phyloP scores from a whole-genome alignment of 2,329 filamentous ascomycete species.

The Beauveria rudraprayagi region DNA sequence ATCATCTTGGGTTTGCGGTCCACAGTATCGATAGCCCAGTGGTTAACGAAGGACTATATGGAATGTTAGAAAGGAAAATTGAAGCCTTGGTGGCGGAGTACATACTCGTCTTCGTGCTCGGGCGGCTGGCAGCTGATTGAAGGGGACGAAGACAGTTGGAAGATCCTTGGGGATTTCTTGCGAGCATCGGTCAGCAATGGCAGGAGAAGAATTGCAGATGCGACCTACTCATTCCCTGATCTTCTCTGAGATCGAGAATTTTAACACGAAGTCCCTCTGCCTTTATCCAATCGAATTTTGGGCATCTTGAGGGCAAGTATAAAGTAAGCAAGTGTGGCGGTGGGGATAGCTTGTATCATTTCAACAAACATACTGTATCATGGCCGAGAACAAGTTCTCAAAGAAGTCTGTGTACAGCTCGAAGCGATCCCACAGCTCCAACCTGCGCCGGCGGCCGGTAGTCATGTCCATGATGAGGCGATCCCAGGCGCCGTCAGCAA shows the following conservation, averaged over 20 bases:
- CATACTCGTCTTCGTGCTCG: not conserved
- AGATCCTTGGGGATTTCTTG: not conserved
- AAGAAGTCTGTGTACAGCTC: slow-evolving; percentile 4
- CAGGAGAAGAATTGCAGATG: not conserved
- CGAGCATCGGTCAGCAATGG: not conserved
- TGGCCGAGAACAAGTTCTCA: not conserved
- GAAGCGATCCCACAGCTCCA: not conserved
- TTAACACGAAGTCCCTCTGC: slow-evolving; percentile 41
- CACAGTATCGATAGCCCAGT: slow-evolving; percentile 57
- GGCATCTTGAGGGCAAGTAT: slow-evolving; percentile 13
- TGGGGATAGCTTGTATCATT: not conserved
- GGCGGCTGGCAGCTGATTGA: slow-evolving; percentile 1
- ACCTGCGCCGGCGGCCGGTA: not conserved
- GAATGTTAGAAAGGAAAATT: not conserved
- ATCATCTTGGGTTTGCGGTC: slow-evolving; percentile 43
- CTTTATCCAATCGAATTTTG: slow-evolving; percentile 47
- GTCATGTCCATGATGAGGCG: not conserved
- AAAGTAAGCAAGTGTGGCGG: slow-evolving; percentile 25
- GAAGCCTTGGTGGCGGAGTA: no score
- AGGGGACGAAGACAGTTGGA: not conserved
- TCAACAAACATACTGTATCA: not conserved
- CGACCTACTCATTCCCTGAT: slow-evolving; percentile 43
- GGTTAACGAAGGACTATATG: slow-evolving; percentile 16
- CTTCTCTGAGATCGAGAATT: slow-evolving; percentile 43
- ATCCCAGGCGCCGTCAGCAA: not conserved